phyloP scores from a whole-genome alignment of 768 basidiomycete genomes.

The Pholiota conissans region DNA sequence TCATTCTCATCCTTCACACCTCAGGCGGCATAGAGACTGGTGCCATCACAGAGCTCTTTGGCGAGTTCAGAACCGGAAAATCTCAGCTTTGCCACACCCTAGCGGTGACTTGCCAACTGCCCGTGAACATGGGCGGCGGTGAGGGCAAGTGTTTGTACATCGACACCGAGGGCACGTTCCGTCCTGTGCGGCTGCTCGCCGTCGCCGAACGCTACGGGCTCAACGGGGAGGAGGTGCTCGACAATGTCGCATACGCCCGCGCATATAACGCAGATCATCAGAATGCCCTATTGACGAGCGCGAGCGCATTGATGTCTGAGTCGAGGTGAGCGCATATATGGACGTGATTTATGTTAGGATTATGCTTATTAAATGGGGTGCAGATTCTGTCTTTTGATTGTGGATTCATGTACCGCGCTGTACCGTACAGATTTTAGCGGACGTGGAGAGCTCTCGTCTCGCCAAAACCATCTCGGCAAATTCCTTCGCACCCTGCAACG shows the following conservation, averaged over 20 bases:
- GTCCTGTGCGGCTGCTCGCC: slow-evolving; percentile 90
- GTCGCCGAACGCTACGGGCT: slow-evolving; percentile 96
- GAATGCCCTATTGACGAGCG: slow-evolving; percentile 81
- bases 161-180: slow-evolving; percentile 99
- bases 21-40: slow-evolving; percentile 96
- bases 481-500: slow-evolving; percentile 92
- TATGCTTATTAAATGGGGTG: neutral
- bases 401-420: slow-evolving; percentile 94
- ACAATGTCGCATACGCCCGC: slow-evolving; percentile 97
- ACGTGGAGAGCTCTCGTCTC: slow-evolving; percentile 90
- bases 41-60: slow-evolving; percentile 96
- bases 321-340: slow-evolving; percentile 65
- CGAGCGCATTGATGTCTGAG: slow-evolving; percentile 99
- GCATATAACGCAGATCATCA: slow-evolving; percentile 99
- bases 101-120: slow-evolving; percentile 96
- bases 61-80: slow-evolving; percentile 98
- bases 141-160: slow-evolving; percentile 99
- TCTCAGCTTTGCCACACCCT: slow-evolving; percentile 98
- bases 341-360: neutral
- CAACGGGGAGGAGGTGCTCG: slow-evolving; percentile 95
- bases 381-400: slow-evolving; percentile 96
- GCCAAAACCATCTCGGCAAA: slow-evolving; percentile 95
- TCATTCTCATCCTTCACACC: slow-evolving; percentile 6
- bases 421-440: slow-evolving; percentile 97
- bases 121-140: slow-evolving; percentile 96